Conservation (phyloP, 1,284 basidiomycete genomes). For the Rhodotorula mucilaginosa region DNA sequence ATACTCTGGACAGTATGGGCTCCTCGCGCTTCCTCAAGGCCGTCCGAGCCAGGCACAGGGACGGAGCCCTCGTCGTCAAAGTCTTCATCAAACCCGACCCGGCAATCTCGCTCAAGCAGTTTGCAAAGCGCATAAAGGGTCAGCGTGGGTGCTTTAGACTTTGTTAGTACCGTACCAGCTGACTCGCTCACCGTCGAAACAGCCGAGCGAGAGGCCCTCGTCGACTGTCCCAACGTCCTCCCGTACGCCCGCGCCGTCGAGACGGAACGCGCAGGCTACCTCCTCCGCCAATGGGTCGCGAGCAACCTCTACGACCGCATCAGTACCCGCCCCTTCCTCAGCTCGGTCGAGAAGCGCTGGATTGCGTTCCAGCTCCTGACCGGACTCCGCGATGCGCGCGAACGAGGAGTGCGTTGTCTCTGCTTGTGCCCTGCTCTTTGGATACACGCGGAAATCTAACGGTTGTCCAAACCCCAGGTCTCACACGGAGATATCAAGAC, state of each 20-base stretch:
- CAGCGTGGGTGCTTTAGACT: constrained; percentile 39
- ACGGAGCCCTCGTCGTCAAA: constrained; percentile 72
- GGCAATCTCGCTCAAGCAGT: constrained; percentile 63
- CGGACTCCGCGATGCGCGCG: constrained; percentile 77
- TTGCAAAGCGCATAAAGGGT: constrained; percentile 70
- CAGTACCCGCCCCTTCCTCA: constrained; percentile 93
- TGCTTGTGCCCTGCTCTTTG: neutral
- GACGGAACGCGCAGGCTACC: constrained; percentile 93
- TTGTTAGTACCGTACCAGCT: neutral
- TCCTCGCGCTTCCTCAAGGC: constrained; percentile 95
- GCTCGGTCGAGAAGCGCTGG: constrained; percentile 94
- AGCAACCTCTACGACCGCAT: constrained; percentile 96
- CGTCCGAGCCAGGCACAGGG: constrained; percentile 69
- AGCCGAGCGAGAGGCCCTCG: constrained; percentile 74
- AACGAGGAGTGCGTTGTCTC: constrained; percentile 56
- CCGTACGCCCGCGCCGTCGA: constrained; percentile 88
- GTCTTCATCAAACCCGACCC: constrained; percentile 80
- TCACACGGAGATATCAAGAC: constrained; percentile 98
- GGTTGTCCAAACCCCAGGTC: constrained; percentile 55
- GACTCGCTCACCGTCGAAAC: neutral
- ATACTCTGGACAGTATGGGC: constrained; percentile 60
- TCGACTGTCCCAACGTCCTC: constrained; percentile 83
- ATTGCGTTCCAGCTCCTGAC: constrained; percentile 90
- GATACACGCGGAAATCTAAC: neutral
- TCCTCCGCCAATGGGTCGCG: constrained; percentile 90